Evolutionary conservation across 2,329 filamentous ascomycete species (phyloP).

Genomic region (Clonostachys sp.): DNA sequence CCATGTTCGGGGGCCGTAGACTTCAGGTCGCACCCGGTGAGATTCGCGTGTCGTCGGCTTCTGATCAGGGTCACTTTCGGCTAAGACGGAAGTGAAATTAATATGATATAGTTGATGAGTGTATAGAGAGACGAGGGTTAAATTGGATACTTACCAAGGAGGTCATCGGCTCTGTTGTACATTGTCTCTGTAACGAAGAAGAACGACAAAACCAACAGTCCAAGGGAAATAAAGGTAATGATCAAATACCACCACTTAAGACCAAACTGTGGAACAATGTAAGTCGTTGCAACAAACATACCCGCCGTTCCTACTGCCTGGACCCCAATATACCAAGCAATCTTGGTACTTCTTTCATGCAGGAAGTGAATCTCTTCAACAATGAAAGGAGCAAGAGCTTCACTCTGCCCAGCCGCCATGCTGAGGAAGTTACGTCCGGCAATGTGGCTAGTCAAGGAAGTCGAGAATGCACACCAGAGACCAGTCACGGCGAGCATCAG

Average conservation of each 20-base stretch:
- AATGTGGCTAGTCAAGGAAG: slow-evolving; percentile 16
- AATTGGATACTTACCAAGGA: too few species aligned
- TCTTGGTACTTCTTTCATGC: slow-evolving; percentile 29
- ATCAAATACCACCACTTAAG: slow-evolving; percentile 34
- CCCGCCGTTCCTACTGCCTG: slow-evolving; percentile 29
- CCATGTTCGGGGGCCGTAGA: too few species aligned
- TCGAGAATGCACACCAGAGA: slow-evolving; percentile 9
- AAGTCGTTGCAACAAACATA: slow-evolving; percentile 30
- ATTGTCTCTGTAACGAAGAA: slow-evolving; percentile 35
- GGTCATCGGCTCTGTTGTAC: slow-evolving; percentile 13
- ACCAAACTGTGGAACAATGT: slow-evolving; percentile 32
- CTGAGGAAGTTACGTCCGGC: slow-evolving; percentile 28
- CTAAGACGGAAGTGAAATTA: too few species aligned
- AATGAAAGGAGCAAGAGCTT: slow-evolving; percentile 34
- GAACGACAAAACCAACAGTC: slow-evolving; percentile 18
- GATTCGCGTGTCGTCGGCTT: too few species aligned
- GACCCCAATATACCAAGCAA: slow-evolving; percentile 30
- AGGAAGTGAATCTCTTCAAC: slow-evolving; percentile 34
- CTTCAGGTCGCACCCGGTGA: too few species aligned
- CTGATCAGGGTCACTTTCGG: too few species aligned
- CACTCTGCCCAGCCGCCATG: slow-evolving; percentile 32
- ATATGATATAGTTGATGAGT: too few species aligned
- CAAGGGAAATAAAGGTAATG: slow-evolving; percentile 21
- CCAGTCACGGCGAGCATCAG: slow-evolving; percentile 18
- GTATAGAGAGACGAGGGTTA: too few species aligned